Percentiles rank a stretch among this genome's conserved stretches.
Evolutionary conservation across 176 grass and related monocot species (phyloP).

Genomic region (Lolium perenne): DNA sequence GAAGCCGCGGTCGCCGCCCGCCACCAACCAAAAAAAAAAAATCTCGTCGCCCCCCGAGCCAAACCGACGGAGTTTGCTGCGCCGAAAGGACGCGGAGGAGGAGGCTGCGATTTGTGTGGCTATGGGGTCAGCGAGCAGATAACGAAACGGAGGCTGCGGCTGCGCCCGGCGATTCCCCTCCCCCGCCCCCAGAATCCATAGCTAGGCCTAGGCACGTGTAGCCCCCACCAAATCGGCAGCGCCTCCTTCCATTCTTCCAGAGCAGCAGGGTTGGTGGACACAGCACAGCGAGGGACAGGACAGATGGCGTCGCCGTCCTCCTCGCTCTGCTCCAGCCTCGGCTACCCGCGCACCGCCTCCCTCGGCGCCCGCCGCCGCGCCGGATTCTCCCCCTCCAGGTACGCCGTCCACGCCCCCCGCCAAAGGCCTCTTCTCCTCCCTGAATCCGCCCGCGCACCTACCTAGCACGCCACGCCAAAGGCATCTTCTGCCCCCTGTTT

Average conservation of each 20-base stretch:
- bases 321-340: slow-evolving; percentile 61
- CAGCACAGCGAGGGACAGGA: too few relatives aligned
- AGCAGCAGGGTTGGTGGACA: too few relatives aligned
- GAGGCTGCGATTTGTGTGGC: slow-evolving; percentile 41
- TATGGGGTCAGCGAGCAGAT: slow-evolving; percentile 18
- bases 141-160: slow-evolving; percentile 44
- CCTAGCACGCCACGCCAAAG: too few relatives aligned
- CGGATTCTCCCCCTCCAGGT: slow-evolving; percentile 43
- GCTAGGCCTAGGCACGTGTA: neutral
- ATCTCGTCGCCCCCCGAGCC: too few relatives aligned
- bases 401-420: neutral
- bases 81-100: neutral
- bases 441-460: neutral
- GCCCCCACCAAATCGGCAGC: slow-evolving; percentile 31
- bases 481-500: too few relatives aligned
- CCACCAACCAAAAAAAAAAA: slow-evolving; percentile 1
- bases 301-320: slow-evolving; percentile 64
- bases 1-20: slow-evolving; percentile 5
- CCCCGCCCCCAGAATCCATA: too few relatives aligned
- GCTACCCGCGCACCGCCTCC: slow-evolving; percentile 41
- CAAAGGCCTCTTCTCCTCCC: neutral
- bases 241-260: neutral
- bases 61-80: too few relatives aligned
- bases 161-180: slow-evolving; percentile 1
- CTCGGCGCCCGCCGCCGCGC: slow-evolving; percentile 43